Base-by-base conservation (phyloP, 2,329 filamentous ascomycete genomes). In the Tolypocladium ovalisporum region DNA sequence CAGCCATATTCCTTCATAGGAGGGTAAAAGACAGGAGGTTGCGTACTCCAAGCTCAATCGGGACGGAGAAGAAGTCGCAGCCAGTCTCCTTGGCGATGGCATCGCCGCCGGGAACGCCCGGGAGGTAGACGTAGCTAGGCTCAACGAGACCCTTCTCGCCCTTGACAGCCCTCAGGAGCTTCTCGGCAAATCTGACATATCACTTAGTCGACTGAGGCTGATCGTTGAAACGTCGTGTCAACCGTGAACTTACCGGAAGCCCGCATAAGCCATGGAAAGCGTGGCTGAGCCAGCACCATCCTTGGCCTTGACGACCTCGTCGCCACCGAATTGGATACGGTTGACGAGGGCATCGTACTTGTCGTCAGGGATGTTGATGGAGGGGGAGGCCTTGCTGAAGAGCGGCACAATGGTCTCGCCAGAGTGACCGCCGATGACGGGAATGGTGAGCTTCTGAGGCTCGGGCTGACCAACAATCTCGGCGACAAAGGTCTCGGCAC, bases 341-440 rank as follows among this genome's bases (percentile, higher is more conserved):
- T 97, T 89, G 70, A 96, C 86, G 54, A 99, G 82, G 63, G 84
- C 88, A 69, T 93, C 90, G 67, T 96, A 88, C 81, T 96, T 94
- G 72, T 97, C 91, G 60, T 82, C 81, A 52, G 93, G 90, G 62
- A 97, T 94, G 61, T 82, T 81, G 68, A 94, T 87, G 49, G 82
- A 73, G 58, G 92, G 91, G 70, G 86, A 84, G 65, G 90, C 84
- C 79, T 94, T 87, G 84, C 91, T 96, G 84, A 97, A 96, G 61
- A 99, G 84, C 54, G 94, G 94, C 58, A 99, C 92, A 70, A 99
- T 99, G 68, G 94, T 99, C 80, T 93, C 91, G 70, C 94, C 94
- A 60, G 92, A 97, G 85, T 99, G 94, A 62, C 94, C 94, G 70
- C 94, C 94, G 70, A 99, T 85, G 68, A 99, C 94, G 64, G 93